Evolutionary conservation across 2,329 filamentous ascomycete genomes (phyloP), one percentile per base, ranked within the genome.

Genomic region (Aschersonia sp.): DNA sequence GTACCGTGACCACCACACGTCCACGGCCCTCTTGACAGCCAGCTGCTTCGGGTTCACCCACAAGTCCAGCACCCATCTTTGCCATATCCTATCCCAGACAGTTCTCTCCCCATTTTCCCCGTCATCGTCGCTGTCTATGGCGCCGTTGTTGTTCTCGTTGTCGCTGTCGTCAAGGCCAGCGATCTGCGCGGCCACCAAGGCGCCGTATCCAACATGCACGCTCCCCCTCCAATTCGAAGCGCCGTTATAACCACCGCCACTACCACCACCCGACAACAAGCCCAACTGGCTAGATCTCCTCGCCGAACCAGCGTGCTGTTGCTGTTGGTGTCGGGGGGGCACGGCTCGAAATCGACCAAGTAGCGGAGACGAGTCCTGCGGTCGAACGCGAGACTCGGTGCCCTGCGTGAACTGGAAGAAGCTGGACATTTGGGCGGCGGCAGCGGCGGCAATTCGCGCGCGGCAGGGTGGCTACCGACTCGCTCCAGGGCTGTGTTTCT

Each of bases 351-450:
- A 83, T 40, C 79, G 76, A 52, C 79, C 79, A 2, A 83, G 72
- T 7, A 82, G 64, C 30, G 79, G 78, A 14, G 78, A 76, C 42
- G 75, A 66, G 56, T 81, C 73, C 55, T 67, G 68, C 49, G 69
- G 69, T 46, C 69, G 69, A 51, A 68, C 65, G 56, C 68, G 71
- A 52, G 76, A 72, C 64, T 83, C 79, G 57, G 67, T 72, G 61
- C 79, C 79, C 58, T 79, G 78, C 52, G 79, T 79, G 64, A 83
- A 83, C 60, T 74, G 70, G 65, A 83, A 83, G 69, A 82, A 79
- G 57, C 72, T 70, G 58, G 79, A 76, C 78, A 82, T 81, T 45
- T 10, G 41, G 11, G 39, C 31, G 45, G 40, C 40, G 40, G 29
- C 47, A 4, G 22, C 22, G 22, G 22, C 22, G 22, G 22, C 22